Evolutionary conservation across 768 basidiomycete genomes (phyloP), one percentile per base, ranked within the genome.

Genomic region (Suillus alpinus): DNA sequence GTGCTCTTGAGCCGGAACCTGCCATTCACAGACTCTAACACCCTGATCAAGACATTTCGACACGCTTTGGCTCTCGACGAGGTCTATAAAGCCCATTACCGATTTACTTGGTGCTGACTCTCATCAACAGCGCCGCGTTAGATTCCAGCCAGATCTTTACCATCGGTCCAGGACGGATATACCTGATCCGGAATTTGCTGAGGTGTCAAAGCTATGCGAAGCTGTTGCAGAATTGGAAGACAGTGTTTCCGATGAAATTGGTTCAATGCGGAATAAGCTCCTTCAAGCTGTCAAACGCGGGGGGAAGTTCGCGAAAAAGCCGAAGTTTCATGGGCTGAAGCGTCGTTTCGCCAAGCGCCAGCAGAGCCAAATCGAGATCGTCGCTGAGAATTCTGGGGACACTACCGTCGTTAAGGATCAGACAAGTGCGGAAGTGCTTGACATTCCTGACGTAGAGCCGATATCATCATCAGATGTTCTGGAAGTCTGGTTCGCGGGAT

Each of bases 401-500:
- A 59, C 29, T 32, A 31, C 2, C 18, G 1, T 29, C 20, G 57
- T 59, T 13, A 41, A 58, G 6, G 57, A 43, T 6, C 39, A 60
- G 10, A 39, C 37, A 29, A 29, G 16, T 55, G 37, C 18, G 23
- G 50, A 58, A 58, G 29, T 7, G 3, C 4, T 7, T 20, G 53
- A 32, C n/a, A 18, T 12, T 18, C 31, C 14, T 29, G 39, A 55
- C 16, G 12, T 6, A 26, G 37, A 55, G 23, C 59, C 59, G 14
- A 32, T 6, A 31, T 49, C 49, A 18, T 5, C 56, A 1, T 74
- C 82, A 2, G 84, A 91, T 70, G 84, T 91, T 14, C 69, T 86
- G 13, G 91, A 94, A 69, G 89, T 92, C 3, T 94, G 90, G 90
- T 94, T 94, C 66, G 66, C 84, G 6, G 91, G 91, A 2, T 84